A percentile compares a stretch with the other conserved stretches of the same genome.
Evolutionary conservation across 2,329 filamentous ascomycete species (phyloP).

Genomic region (Passalora sequoiae): DNA sequence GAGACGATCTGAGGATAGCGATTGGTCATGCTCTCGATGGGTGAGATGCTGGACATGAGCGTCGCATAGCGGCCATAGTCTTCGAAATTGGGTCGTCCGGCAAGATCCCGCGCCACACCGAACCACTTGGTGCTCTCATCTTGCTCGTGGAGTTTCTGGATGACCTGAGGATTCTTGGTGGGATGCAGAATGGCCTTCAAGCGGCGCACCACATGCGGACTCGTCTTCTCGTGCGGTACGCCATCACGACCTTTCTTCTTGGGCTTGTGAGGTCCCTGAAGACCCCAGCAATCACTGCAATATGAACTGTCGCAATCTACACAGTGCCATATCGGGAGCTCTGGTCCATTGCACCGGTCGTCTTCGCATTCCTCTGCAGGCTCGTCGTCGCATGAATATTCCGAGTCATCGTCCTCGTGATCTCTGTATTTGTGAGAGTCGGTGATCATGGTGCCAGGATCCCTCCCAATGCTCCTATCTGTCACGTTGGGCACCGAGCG

Average conservation of each 20-base stretch:
- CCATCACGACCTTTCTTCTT: constrained; percentile 33
- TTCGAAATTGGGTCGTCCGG: constrained; percentile 33
- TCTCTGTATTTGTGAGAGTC: constrained; percentile 8
- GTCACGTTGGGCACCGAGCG: not conserved
- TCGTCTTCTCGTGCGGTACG: constrained; percentile 37
- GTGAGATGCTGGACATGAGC: constrained; percentile 38
- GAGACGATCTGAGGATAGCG: constrained; percentile 33
- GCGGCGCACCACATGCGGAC: constrained; percentile 25
- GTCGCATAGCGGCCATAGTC: constrained; percentile 44
- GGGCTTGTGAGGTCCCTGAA: constrained; percentile 32
- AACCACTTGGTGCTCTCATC: constrained; percentile 40
- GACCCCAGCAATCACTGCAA: constrained; percentile 32
- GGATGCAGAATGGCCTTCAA: constrained; percentile 29
- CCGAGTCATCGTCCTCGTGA: constrained; percentile 3
- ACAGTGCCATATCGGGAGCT: constrained; percentile 29
- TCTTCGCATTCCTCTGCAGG: constrained; percentile 30
- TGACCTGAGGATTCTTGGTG: constrained; percentile 26
- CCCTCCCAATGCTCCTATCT: too few species aligned
- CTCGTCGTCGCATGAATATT: constrained; percentile 15
- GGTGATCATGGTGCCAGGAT: constrained; percentile 6
- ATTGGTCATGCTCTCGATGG: constrained; percentile 22
- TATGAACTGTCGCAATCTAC: constrained; percentile 34
- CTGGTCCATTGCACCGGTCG: constrained; percentile 28
- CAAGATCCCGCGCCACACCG: constrained; percentile 31
- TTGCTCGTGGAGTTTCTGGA: constrained; percentile 33